Evolutionary conservation across 192 early-diverging fungal genomes (phyloP).

Genomic region (Chytriomyces sp.): DNA sequence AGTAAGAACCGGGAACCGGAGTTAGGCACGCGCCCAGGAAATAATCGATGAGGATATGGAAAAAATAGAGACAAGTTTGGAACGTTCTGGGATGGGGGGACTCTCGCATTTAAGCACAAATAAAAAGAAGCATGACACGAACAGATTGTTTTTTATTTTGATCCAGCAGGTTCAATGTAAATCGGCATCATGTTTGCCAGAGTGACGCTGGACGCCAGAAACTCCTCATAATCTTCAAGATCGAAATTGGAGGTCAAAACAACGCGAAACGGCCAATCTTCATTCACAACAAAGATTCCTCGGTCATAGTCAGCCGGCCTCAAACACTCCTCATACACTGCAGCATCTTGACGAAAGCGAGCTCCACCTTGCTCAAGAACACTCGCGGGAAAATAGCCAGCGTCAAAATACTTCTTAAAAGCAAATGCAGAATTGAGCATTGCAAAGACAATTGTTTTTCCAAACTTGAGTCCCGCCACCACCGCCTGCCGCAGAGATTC

Average conservation of each 20-base stretch:
- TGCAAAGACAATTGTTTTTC: conserved; percentile 40
- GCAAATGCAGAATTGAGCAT: conserved; percentile 44
- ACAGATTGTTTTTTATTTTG: too few relatives aligned
- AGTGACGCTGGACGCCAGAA: conserved; percentile 44
- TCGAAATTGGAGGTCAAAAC: conserved; percentile 41
- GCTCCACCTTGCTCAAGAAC: conserved; percentile 34
- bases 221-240: conserved; percentile 48
- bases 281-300: conserved; percentile 36
- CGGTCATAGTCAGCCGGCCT: conserved; percentile 32
- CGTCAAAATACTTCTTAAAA: conserved; percentile 41
- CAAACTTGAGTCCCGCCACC: conserved; percentile 43
- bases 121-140: too few relatives aligned
- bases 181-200: conserved; percentile 9
- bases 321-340: conserved; percentile 25
- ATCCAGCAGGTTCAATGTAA: conserved; percentile 12
- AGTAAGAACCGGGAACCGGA: too few relatives aligned
- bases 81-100: too few relatives aligned
- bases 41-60: too few relatives aligned
- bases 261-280: conserved; percentile 35
- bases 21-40: too few relatives aligned
- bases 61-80: too few relatives aligned
- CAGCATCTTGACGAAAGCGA: conserved; percentile 30
- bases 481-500: conserved; percentile 35
- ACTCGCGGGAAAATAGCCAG: conserved; percentile 29
- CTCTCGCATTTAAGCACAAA: too few relatives aligned